phyloP scores from a whole-genome alignment of 1,139 yeast genomes.

The Suhomyces panamericanus region DNA sequence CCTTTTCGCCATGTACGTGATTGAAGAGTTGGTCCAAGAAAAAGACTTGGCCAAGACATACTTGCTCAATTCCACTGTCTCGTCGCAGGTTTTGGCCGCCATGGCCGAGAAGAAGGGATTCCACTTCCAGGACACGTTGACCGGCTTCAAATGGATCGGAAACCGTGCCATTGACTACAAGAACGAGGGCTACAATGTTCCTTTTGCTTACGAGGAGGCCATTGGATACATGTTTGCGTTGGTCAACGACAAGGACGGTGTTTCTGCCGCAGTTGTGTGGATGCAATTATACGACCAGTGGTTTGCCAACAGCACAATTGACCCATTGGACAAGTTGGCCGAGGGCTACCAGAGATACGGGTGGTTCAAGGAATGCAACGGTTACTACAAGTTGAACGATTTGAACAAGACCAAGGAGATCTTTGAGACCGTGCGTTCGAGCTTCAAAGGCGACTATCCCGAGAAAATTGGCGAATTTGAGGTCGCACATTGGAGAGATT shows the following conservation, averaged over 20 bases:
- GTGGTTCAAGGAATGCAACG: slow-evolving; percentile 79
- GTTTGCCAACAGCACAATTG: slow-evolving; percentile 34
- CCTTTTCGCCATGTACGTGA: slow-evolving; percentile 69
- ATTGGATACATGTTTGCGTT: slow-evolving; percentile 88
- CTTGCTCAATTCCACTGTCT: slow-evolving; percentile 84
- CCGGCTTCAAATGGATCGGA: slow-evolving; percentile 98
- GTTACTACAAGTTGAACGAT: slow-evolving; percentile 72
- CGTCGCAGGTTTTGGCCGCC: slow-evolving; percentile 74
- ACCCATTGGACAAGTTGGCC: slow-evolving; percentile 52
- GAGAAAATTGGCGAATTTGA: slow-evolving; percentile 49
- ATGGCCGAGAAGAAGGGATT: slow-evolving; percentile 68
- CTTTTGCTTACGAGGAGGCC: slow-evolving; percentile 94
- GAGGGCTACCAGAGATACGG: slow-evolving; percentile 69
- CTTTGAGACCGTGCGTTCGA: slow-evolving; percentile 52
- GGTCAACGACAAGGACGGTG: slow-evolving; percentile 94
- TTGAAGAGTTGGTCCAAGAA: slow-evolving; percentile 36
- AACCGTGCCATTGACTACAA: slow-evolving; percentile 79
- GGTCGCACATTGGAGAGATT: slow-evolving; percentile 74
- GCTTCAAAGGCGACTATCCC: slow-evolving; percentile 40
- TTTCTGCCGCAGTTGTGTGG: slow-evolving; percentile 78
- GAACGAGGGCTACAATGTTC: slow-evolving; percentile 62
- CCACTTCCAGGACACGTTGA: slow-evolving; percentile 74
- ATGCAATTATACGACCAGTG: slow-evolving; percentile 64
- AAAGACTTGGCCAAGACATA: slow-evolving; percentile 45
- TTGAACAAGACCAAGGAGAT: slow-evolving; percentile 51